Base-by-base conservation (phyloP, 495 filamentous ascomycete genomes). In the Xylaria curta region DNA sequence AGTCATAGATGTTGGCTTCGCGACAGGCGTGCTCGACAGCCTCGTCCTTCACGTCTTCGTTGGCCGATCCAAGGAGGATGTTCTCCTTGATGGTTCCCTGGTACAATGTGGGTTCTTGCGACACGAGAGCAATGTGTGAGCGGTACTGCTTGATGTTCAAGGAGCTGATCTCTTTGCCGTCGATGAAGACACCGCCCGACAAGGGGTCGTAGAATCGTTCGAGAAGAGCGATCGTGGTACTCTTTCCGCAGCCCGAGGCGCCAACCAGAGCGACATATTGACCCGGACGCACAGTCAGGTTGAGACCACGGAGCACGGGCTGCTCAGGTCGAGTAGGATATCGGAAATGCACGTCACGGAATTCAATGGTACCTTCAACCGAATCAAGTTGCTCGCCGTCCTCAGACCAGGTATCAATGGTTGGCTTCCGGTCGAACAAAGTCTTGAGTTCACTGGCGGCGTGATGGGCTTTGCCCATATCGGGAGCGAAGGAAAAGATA, bases 1-100 rank as follows among this genome's bases (percentile, higher is more conserved):
- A 97, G 75, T 96, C 93, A 79, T 94, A 94, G 75, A 97, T 97
- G 75, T 97, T 97, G 53, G 94, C 94, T 77, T 95, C 91, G 70
- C 90, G 91, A 84, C 93, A 96, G 17, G 92, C 93, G 73, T 91
- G 86, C 62, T 91, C 84, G 42, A 97, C 86, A 6, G 85, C 85
- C 47, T 89, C 91, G 53, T 97, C 93, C 0, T 88, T 78, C 21
- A 92, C 87, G 59, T 91, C 86, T 10, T 90, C 87, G 5, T 82
- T 81, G 64, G 69, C 8, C 3, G 69, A 42, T 26, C 93, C 93
- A 6, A 97, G 84, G 7, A 96, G 78, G 69, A 97, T 89, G 75
- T 97, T 97, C 58, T 97, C 94, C 60, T 87, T 86, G 75, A 97
- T 91, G 3, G 91, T 93, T 31, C 94, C 94, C 72, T 94, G 92